Conservation (phyloP, 495 filamentous ascomycete species). For the Penicillium arizonense region DNA sequence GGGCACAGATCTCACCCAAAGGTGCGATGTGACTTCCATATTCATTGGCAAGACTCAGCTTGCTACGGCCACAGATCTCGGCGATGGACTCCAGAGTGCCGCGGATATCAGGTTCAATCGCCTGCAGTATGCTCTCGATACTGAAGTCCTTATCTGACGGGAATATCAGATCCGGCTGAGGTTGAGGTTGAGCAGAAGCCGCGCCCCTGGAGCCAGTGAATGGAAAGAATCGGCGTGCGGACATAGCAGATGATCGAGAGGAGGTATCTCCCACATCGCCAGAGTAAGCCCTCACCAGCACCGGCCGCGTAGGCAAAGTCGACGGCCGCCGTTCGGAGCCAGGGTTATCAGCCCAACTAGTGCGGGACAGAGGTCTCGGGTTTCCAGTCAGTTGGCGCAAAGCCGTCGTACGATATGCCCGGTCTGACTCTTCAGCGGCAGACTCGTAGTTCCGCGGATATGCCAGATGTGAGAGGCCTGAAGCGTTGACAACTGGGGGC, state of each 20-base stretch:
- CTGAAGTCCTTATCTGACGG: slow-evolving; percentile 55
- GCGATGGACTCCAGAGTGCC: slow-evolving; percentile 60
- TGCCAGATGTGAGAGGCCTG: slow-evolving; percentile 19
- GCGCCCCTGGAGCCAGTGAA: slow-evolving; percentile 20
- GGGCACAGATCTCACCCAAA: slow-evolving; percentile 52
- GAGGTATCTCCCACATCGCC: slow-evolving; percentile 29
- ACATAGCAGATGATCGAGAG: slow-evolving; percentile 26
- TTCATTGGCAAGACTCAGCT: slow-evolving; percentile 60
- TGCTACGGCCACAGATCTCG: slow-evolving; percentile 62
- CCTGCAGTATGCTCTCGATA: slow-evolving; percentile 58
- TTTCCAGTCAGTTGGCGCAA: slow-evolving; percentile 29
- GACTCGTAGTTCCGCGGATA: slow-evolving; percentile 24
- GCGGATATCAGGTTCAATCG: slow-evolving; percentile 58
- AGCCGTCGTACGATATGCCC: slow-evolving; percentile 26
- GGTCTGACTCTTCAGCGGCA: slow-evolving; percentile 29
- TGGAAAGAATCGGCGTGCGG: slow-evolving; percentile 33
- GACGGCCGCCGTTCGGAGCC: slow-evolving; percentile 20
- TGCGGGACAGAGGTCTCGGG: slow-evolving; percentile 24
- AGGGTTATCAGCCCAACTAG: slow-evolving; percentile 14
- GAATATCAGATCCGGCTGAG: slow-evolving; percentile 25
- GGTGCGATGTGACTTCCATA: slow-evolving; percentile 64
- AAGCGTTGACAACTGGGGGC: slow-evolving; percentile 15
- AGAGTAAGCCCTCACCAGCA: slow-evolving; percentile 46
- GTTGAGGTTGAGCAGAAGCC: slow-evolving; percentile 12
- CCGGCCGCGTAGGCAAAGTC: slow-evolving; percentile 37